These are phyloP conservation scores for Stenogyne calaminthoides DNA, from an alignment of 305 asterid genomes.

Conservation along the genomic window DNA sequence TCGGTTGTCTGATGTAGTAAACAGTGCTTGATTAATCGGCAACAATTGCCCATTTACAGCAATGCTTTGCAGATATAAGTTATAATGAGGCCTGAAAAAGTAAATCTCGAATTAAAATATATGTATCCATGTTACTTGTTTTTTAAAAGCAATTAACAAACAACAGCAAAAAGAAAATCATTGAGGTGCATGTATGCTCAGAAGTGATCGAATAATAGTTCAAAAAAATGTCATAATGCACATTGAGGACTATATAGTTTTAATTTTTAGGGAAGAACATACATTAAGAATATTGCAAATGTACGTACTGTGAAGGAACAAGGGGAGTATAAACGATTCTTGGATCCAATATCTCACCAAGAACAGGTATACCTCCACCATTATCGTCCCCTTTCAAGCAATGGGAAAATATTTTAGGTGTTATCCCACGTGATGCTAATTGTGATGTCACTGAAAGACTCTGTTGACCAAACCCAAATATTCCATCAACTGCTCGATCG, in stretches of 20 bases:
- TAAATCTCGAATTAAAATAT: constrained; percentile 6
- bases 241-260: constrained; percentile 5
- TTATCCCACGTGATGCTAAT: constrained; percentile 69
- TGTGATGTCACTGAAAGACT: constrained; percentile 81
- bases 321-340: constrained; percentile 91
- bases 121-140: constrained; percentile 15
- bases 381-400: constrained; percentile 87
- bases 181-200: constrained; percentile 1
- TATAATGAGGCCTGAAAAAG: constrained; percentile 84
- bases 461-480: constrained; percentile 82
- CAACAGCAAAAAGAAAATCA: constrained; percentile 18
- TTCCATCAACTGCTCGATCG: constrained; percentile 88
- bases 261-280: constrained; percentile 15
- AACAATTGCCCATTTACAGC: constrained; percentile 82
- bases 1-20: constrained; percentile 72
- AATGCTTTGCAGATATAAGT: constrained; percentile 83
- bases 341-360: constrained; percentile 92
- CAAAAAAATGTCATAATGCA: not conserved
- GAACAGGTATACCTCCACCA: constrained; percentile 94
- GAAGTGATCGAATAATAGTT: not conserved
- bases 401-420: constrained; percentile 83
- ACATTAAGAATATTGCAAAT: constrained; percentile 33
- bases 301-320: constrained; percentile 91
- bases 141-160: constrained; percentile 19
- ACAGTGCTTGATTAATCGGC: constrained; percentile 79